Conservation (phyloP, 2,329 filamentous ascomycete genomes). For the Pochonia chlamydosporia region DNA sequence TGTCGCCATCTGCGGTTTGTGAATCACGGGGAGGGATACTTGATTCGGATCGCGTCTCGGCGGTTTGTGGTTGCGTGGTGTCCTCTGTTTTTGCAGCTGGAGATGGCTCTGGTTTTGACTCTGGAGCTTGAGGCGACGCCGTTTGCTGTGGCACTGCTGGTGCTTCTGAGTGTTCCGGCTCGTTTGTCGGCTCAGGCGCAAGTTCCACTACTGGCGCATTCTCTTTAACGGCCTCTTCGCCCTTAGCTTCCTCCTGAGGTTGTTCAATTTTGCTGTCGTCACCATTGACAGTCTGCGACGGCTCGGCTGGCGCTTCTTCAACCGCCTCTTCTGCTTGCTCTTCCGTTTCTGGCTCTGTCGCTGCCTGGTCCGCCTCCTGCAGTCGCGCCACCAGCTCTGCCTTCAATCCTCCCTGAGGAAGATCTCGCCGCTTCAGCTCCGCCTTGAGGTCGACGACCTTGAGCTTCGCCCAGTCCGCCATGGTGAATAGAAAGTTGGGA, state of each 20-base stretch:
- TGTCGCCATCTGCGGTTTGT: conserved; percentile 1
- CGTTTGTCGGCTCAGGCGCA: background rate
- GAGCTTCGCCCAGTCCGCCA: conserved; percentile 51
- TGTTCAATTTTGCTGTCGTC: background rate
- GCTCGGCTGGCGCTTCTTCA: background rate
- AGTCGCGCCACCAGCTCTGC: conserved; percentile 65
- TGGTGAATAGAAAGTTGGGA: conserved; percentile 18
- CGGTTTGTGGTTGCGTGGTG: background rate
- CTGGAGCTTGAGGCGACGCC: background rate
- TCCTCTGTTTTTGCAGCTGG: background rate
- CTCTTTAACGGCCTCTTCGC: background rate
- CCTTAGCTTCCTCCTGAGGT: background rate
- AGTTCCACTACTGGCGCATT: background rate
- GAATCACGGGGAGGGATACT: conserved; percentile 4
- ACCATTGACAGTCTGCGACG: background rate
- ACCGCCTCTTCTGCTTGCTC: background rate
- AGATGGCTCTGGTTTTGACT: background rate
- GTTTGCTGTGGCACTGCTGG: too few species aligned
- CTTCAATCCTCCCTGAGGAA: conserved; percentile 65
- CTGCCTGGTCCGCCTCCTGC: conserved; percentile 20
- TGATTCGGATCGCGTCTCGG: background rate
- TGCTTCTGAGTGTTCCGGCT: too few species aligned
- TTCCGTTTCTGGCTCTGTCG: background rate
- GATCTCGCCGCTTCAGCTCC: conserved; percentile 67
- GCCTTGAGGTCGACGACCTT: conserved; percentile 72